Percentiles rank a stretch among this genome's conserved stretches.
phyloP scores from a whole-genome alignment of 2,329 filamentous ascomycete genomes.

The Bipolaris gigantea region DNA sequence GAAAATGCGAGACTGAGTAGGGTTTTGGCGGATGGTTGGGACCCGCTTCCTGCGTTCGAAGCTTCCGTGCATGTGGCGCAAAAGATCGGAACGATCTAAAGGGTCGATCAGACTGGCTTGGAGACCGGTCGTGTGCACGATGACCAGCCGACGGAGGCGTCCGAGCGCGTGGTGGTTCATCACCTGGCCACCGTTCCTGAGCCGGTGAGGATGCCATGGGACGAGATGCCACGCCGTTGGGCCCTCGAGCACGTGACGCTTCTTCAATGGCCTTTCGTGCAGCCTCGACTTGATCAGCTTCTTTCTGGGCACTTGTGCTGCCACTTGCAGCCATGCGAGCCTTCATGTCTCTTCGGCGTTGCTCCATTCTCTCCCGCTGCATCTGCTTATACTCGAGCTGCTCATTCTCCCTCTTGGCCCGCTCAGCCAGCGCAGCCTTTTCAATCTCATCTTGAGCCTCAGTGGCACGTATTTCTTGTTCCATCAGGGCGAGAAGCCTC shows the following conservation, averaged over 20 bases:
- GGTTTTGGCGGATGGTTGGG: slow-evolving; percentile 17
- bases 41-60: slow-evolving; percentile 20
- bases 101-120: slow-evolving; percentile 20
- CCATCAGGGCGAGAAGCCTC: slow-evolving; percentile 10
- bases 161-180: slow-evolving; percentile 18
- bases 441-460: slow-evolving; percentile 9
- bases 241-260: slow-evolving; percentile 9
- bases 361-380: slow-evolving; percentile 8
- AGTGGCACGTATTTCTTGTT: slow-evolving; percentile 6
- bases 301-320: slow-evolving; percentile 5
- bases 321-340: slow-evolving; percentile 6
- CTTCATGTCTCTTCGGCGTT: slow-evolving; percentile 8
- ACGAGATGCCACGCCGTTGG: not conserved
- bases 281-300: slow-evolving; percentile 10
- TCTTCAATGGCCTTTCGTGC: slow-evolving; percentile 12
- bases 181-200: slow-evolving; percentile 3
- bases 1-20: slow-evolving; percentile 21
- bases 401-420: slow-evolving; percentile 7
- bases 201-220: slow-evolving; percentile 2
- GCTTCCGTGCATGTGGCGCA: slow-evolving; percentile 23
- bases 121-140: slow-evolving; percentile 17
- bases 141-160: slow-evolving; percentile 13
- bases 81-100: slow-evolving; percentile 26
- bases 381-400: slow-evolving; percentile 10
- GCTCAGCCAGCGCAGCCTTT: slow-evolving; percentile 6